Conservation (phyloP, 208 protist genomes). For the Leishmania guyanensis region DNA sequence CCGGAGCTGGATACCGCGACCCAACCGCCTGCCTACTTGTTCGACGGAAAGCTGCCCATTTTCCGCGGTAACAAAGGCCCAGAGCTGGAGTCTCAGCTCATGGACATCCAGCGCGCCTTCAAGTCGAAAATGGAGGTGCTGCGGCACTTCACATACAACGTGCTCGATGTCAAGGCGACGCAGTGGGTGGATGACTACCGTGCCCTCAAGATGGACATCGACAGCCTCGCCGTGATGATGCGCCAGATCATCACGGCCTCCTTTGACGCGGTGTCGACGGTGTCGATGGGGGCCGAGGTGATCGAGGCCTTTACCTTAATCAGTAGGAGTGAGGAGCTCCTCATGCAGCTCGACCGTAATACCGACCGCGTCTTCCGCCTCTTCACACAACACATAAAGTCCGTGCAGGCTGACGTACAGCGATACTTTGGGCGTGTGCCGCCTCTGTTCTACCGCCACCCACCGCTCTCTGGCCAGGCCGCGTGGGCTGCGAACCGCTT, state of each 20-base stretch:
- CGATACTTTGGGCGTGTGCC: constrained; percentile 86
- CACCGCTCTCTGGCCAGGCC: constrained; percentile 88
- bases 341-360: constrained; percentile 92
- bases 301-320: constrained; percentile 96
- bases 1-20: constrained; percentile 63
- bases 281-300: constrained; percentile 93
- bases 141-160: constrained; percentile 93
- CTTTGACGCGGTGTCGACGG: constrained; percentile 94
- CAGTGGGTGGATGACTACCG: constrained; percentile 98
- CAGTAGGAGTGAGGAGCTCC: constrained; percentile 94
- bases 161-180: constrained; percentile 98
- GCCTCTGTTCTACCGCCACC: constrained; percentile 91
- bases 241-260: constrained; percentile 96
- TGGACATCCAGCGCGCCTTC: constrained; percentile 96
- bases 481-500: constrained; percentile 89
- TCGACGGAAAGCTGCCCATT: constrained; percentile 79
- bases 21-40: constrained; percentile 43
- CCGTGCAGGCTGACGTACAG: constrained; percentile 94
- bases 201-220: constrained; percentile 95
- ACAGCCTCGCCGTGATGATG: constrained; percentile 97
- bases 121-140: constrained; percentile 92
- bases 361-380: constrained; percentile 92
- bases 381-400: constrained; percentile 81
- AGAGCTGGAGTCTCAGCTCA: constrained; percentile 94
- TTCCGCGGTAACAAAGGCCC: constrained; percentile 95